Base-by-base conservation (phyloP, 192 early-diverging fungal genomes). In the Coemansia sp. region DNA sequence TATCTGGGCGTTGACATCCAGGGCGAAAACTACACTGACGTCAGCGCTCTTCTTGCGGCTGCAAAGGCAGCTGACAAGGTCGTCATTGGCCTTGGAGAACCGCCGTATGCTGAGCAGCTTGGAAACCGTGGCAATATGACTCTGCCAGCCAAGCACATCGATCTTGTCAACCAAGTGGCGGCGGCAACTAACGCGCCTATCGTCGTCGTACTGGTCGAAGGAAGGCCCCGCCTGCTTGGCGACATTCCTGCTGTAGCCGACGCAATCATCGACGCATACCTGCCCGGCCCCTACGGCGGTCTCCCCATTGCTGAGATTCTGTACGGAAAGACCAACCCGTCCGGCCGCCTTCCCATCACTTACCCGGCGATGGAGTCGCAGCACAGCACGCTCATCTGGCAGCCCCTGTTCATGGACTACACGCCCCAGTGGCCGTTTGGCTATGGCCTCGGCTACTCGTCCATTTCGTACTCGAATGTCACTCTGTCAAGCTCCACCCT, bases 201-300 rank as follows among this genome's bases (percentile, higher is more conserved):
- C n/a, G 62, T 88, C 1, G 72, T 78, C 2, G 61, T 90, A 45
- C 77, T 90, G 0, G 81, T 88, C 1, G 71, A 84, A 30, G 87
- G 87, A 12, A 84, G 89, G 9, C 89, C 89, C 6, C 78, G 87
- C 34, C 75, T 85, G 23, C 64, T 90, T 0, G 52, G 78, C 21
- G 71, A 85, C 12, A 62, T 83, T 7, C 72, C 62, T 41, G 72
- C 69, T 2, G 20, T 61, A 0, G 82, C 85, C 14, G 66, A 72
- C 24, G 87, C 85, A 4, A 67, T 89, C 6, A 56, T 90, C 20
- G 73, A 78, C 45, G 71, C 85, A 0, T 87, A 87, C 56, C 60
- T 88, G n/a, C 89, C 87, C 5, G 89, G 89, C 15, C 71, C 84
- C 36, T 86, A 87, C 71, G 89, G 77, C 41, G 89, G 87, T 53